Evolutionary conservation across 225 moss, liverwort and hornwort genomes (phyloP).

Genomic region (Anthoceros angustus): DNA sequence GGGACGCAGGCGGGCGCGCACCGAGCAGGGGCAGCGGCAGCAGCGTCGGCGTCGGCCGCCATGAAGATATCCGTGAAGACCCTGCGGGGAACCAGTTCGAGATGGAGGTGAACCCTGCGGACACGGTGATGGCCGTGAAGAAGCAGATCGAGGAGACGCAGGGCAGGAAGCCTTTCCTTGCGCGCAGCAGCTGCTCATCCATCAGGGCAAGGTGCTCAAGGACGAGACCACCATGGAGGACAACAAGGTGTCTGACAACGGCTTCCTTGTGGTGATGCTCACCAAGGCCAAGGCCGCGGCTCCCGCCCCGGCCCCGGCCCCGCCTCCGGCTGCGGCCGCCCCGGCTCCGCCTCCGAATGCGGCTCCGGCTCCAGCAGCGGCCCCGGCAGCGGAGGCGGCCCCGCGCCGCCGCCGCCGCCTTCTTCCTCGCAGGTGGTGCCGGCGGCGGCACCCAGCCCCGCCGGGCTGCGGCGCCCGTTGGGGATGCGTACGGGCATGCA

Average conservation of each 20-base stretch:
- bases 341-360: slow-evolving; percentile 31
- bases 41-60: neutral
- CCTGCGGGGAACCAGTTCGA: slow-evolving; percentile 39
- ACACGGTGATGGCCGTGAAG: slow-evolving; percentile 76
- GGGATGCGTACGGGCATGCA: slow-evolving; percentile 70
- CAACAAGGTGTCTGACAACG: slow-evolving; percentile 87
- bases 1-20: neutral
- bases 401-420: slow-evolving; percentile 35
- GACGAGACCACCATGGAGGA: slow-evolving; percentile 89
- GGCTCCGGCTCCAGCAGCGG: slow-evolving; percentile 23
- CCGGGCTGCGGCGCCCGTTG: slow-evolving; percentile 15
- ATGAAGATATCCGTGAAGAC: slow-evolving; percentile 53
- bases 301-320: slow-evolving; percentile 12
- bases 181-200: slow-evolving; percentile 87
- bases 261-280: slow-evolving; percentile 94
- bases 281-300: slow-evolving; percentile 62
- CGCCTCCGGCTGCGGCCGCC: slow-evolving; percentile 24
- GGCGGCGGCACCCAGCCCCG: slow-evolving; percentile 15
- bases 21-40: neutral
- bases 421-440: slow-evolving; percentile 8
- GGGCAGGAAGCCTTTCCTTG: slow-evolving; percentile 79
- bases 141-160: slow-evolving; percentile 70
- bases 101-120: slow-evolving; percentile 36
- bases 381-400: slow-evolving; percentile 13
- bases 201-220: slow-evolving; percentile 95